Evolutionary conservation across 495 filamentous ascomycete species (phyloP).

Genomic region (Aspergillus incahuasiensis): DNA sequence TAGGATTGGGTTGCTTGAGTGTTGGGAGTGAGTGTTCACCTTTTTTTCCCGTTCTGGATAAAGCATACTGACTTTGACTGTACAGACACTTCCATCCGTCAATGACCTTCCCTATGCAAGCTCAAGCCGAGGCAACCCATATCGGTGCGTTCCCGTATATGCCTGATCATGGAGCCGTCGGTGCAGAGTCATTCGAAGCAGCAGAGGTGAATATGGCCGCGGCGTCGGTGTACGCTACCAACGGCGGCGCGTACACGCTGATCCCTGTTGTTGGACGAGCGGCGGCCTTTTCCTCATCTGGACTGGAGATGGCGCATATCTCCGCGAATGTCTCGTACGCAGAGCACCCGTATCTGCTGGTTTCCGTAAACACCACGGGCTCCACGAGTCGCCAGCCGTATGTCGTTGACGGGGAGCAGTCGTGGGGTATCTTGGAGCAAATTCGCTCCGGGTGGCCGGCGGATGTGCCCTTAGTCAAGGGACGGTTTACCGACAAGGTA

Average conservation of each 20-base stretch:
- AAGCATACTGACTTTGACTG: neutral
- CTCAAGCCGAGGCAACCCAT: neutral
- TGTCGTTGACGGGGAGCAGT: neutral
- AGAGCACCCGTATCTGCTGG: neutral
- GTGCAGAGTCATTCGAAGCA: neutral
- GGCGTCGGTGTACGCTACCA: neutral
- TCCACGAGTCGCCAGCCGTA: neutral
- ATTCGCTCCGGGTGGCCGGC: neutral
- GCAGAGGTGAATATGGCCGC: neutral
- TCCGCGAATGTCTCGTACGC: neutral
- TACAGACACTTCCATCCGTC: neutral
- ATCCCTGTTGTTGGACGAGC: neutral
- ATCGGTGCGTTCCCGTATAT: neutral
- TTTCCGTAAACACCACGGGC: neutral
- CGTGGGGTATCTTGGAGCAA: neutral
- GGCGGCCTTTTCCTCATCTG: neutral
- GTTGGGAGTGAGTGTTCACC: neutral
- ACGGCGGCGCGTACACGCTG: neutral
- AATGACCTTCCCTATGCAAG: neutral
- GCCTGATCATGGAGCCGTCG: neutral
- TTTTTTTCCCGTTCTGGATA: neutral
- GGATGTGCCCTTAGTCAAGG: neutral
- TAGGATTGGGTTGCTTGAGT: constrained; percentile 21
- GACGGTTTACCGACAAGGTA: neutral
- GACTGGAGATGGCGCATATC: neutral